Evolutionary conservation across 1,139 yeast genomes (phyloP).

Genomic region (Wickerhamomyces sp.): DNA sequence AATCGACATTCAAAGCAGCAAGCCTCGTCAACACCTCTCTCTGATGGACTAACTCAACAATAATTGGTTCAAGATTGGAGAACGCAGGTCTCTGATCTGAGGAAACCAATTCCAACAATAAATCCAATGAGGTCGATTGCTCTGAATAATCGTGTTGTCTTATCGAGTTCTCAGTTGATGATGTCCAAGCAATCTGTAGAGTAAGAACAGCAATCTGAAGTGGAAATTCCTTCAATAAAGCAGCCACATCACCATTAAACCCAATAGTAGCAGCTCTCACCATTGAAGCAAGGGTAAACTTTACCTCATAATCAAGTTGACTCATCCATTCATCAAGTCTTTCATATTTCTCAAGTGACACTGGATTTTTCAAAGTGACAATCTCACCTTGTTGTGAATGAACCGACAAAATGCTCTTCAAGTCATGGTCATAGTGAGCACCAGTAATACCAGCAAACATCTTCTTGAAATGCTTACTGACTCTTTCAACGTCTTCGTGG

Average conservation of each 20-base stretch:
- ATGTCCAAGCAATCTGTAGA: slow-evolving; percentile 56
- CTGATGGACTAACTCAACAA: slow-evolving; percentile 67
- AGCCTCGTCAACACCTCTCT: slow-evolving; percentile 36
- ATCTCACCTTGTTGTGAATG: slow-evolving; percentile 62
- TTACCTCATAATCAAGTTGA: slow-evolving; percentile 51
- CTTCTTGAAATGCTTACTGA: slow-evolving; percentile 61
- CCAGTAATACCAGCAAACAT: slow-evolving; percentile 65
- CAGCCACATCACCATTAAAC: slow-evolving; percentile 17
- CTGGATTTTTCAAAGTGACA: slow-evolving; percentile 38
- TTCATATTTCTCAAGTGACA: slow-evolving; percentile 39
- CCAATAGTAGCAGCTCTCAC: slow-evolving; percentile 27
- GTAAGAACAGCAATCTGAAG: slow-evolving; percentile 57
- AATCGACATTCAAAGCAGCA: slow-evolving; percentile 9
- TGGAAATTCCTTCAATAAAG: slow-evolving; percentile 39
- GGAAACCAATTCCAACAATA: slow-evolving; percentile 27
- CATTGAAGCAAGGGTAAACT: slow-evolving; percentile 38
- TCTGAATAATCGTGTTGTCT: slow-evolving; percentile 6
- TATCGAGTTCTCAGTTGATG: slow-evolving; percentile 30
- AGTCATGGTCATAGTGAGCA: slow-evolving; percentile 36
- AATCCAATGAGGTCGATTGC: slow-evolving; percentile 7
- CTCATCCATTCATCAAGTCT: slow-evolving; percentile 61
- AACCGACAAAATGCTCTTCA: slow-evolving; percentile 41
- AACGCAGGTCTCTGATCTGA: slow-evolving; percentile 30
- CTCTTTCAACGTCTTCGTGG: slow-evolving; percentile 40
- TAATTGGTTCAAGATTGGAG: slow-evolving; percentile 49